These are phyloP conservation scores for Anisodus tanguticus DNA, from an alignment of 257 asterid genomes.

Conservation along the genomic window DNA sequence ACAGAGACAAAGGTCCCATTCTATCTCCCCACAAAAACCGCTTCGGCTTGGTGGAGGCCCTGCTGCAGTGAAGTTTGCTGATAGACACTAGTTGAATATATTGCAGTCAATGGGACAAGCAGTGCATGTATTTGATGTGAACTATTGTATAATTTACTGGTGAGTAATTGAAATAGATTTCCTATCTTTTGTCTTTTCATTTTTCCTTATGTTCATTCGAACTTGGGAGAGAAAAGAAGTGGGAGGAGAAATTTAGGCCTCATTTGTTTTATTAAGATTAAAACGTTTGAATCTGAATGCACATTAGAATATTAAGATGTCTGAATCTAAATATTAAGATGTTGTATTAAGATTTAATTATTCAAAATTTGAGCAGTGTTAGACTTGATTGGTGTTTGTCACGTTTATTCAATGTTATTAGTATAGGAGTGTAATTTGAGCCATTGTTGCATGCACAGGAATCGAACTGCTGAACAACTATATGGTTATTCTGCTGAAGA, in stretches of 20 bases:
- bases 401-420: neutral
- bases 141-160: slow-evolving; percentile 79
- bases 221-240: too few relatives aligned
- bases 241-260: too few relatives aligned
- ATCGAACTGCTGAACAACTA: slow-evolving; percentile 69
- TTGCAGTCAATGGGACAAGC: slow-evolving; percentile 94
- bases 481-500: slow-evolving; percentile 77
- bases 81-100: slow-evolving; percentile 75
- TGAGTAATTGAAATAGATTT: slow-evolving; percentile 43
- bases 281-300: too few relatives aligned
- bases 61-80: slow-evolving; percentile 64
- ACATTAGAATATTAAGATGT: too few relatives aligned
- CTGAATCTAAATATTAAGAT: too few relatives aligned
- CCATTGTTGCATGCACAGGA: slow-evolving; percentile 55
- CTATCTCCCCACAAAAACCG: slow-evolving; percentile 75
- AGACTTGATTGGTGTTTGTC: slow-evolving; percentile 3
- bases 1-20: slow-evolving; percentile 73
- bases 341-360: too few relatives aligned
- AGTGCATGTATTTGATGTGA: slow-evolving; percentile 67
- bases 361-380: neutral
- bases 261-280: too few relatives aligned
- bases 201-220: too few relatives aligned
- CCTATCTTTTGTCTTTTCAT: neutral
- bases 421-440: slow-evolving; percentile 21
- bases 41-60: slow-evolving; percentile 43